Base-by-base conservation (phyloP, 352 stramenopile genomes). In the Pythium aristosporum region DNA sequence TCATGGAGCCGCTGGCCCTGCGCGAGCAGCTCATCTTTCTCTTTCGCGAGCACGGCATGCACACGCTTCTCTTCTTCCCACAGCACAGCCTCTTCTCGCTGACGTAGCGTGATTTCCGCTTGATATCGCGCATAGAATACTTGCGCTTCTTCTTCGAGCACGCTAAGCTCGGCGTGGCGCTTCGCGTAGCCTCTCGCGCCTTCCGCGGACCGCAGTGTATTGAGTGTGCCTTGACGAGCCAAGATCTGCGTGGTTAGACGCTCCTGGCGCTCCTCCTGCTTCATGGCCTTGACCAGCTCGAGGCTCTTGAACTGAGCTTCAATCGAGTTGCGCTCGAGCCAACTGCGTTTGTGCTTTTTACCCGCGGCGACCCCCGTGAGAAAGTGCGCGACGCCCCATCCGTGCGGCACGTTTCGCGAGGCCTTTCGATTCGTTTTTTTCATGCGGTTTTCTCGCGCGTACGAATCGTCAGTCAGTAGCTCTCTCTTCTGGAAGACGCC, bases 321-420 rank as follows among this genome's bases (percentile, higher is more conserved):
- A 36, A 92, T 67, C 10, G 80, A 86, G 52, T 91, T 87, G 1
- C 78, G 70, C 55, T 85, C 65, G 21, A 88, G 68, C 85, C 85
- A 94, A 57, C 83, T 84, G 44, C 68, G 64, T 34, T 65, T 44
- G 21, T 72, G 82, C 7, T 63, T 84, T n/a, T 69, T 57, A 0
- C 42, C 41, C 25, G 57, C 69, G 8, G 68, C 72, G 49, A 69
- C 61, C 1, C 79, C 82, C 0, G 73, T 80, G 25, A 94, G 37
- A 53, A 94, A 88, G 54, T 91, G 83, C 5, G 85, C 85, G 8
- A 94, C 80, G 16, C 83, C 85, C 81, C 81, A 94, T 15, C 85
- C 85, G 28, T 94, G 85, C 2, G 85, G 83, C 2, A 94, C 77
- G 20, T 71, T 67, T 50, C 56, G 66, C 0, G 51, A 65, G 23